These are phyloP conservation scores for Mycosarcoma maydis DNA, from an alignment of 1,284 basidiomycete genomes.

Conservation along the genomic window DNA sequence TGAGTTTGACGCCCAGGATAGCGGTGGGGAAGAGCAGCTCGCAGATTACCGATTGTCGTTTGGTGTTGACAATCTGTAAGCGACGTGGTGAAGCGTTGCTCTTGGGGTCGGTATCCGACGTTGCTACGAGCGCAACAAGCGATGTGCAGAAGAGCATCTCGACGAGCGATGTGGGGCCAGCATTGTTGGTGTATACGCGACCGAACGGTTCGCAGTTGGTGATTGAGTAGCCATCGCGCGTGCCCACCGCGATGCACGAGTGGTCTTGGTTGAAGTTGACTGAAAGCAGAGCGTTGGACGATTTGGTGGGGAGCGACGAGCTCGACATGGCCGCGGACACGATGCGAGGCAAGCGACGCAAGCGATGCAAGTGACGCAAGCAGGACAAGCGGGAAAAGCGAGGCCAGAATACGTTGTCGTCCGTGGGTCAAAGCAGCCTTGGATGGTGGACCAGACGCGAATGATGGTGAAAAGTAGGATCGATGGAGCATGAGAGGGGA, in stretches of 20 bases:
- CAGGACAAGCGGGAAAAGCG: too few species aligned
- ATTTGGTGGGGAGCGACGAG: conserved; percentile 32
- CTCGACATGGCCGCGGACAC: conserved; percentile 21
- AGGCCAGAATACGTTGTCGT: too few species aligned
- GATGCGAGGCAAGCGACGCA: too few species aligned
- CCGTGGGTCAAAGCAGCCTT: too few species aligned
- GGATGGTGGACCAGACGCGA: not conserved
- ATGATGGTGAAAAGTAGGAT: not conserved
- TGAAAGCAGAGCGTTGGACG: conserved; percentile 51
- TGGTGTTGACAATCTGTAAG: conserved; percentile 97
- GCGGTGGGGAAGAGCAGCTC: conserved; percentile 96
- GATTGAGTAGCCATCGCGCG: conserved; percentile 93
- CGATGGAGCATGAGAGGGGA: too few species aligned
- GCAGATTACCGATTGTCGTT: conserved; percentile 99
- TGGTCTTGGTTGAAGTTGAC: conserved; percentile 61
- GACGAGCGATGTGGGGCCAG: conserved; percentile 90
- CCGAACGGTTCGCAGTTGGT: conserved; percentile 98
- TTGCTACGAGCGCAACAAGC: conserved; percentile 92
- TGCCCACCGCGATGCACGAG: conserved; percentile 92
- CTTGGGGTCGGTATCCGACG: conserved; percentile 76
- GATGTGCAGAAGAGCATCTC: conserved; percentile 99
- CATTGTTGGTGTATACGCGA: conserved; percentile 91
- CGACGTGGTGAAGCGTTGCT: conserved; percentile 74
- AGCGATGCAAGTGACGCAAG: too few species aligned
- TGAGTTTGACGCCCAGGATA: conserved; percentile 94